These are phyloP conservation scores for Lipomyces chichibuensis DNA, from an alignment of 805 yeast genomes.

Conservation along the genomic window DNA sequence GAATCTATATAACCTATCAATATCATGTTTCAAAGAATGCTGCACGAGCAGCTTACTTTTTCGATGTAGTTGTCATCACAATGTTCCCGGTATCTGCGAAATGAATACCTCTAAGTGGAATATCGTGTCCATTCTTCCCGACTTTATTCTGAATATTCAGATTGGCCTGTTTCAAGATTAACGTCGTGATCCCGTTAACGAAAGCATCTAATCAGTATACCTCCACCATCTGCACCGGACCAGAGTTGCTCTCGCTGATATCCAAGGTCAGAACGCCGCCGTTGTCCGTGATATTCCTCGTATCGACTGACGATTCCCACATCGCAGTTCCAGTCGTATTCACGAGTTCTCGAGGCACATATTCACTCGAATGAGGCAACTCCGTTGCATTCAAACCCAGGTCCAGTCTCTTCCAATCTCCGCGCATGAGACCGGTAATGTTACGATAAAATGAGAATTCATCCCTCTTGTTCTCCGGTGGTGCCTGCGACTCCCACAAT, in stretches of 20 bases:
- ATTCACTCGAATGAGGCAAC: conserved; percentile 22
- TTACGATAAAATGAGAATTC: conserved; percentile 28
- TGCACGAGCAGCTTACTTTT: conserved; percentile 38
- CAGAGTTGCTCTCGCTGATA: conserved; percentile 24
- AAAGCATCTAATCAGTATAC: conserved; percentile 8
- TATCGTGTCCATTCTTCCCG: conserved; percentile 36
- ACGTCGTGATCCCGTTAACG: not conserved
- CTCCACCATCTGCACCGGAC: conserved; percentile 32
- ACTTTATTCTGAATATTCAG: conserved; percentile 32
- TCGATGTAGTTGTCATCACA: conserved; percentile 41
- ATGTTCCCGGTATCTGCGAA: conserved; percentile 43
- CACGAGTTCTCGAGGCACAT: not conserved
- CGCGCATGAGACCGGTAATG: conserved; percentile 32
- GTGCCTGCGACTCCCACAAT: conserved; percentile 53
- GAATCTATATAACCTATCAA: conserved; percentile 11
- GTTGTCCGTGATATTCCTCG: conserved; percentile 37
- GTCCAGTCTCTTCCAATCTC: conserved; percentile 25
- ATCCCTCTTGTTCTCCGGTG: conserved; percentile 37
- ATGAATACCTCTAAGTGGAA: conserved; percentile 44
- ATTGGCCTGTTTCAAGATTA: conserved; percentile 15
- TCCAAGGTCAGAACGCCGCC: conserved; percentile 30
- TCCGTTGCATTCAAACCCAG: conserved; percentile 28
- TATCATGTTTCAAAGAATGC: not conserved
- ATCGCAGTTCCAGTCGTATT: conserved; percentile 13
- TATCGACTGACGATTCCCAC: conserved; percentile 37